Base-by-base conservation (phyloP, 352 stramenopile species). In the Globisporangium acanthophoron region DNA sequence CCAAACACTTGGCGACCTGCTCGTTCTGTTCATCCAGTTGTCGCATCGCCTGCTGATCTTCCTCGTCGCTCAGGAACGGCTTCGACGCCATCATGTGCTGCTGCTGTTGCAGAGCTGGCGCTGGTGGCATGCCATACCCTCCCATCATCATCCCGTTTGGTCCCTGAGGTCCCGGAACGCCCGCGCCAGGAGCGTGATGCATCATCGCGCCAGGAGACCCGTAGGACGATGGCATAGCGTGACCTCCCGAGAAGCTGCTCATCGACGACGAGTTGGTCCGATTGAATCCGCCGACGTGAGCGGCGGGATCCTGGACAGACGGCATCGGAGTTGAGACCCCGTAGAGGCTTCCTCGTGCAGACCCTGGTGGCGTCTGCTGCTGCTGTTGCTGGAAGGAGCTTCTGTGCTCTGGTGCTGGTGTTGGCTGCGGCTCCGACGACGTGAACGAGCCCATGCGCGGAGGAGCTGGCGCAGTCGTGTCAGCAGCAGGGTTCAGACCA, bases 1-100 rank as follows among this genome's bases (percentile, higher is more conserved):
- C 52, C 16, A 92, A 53, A 35, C 66, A 50, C 15, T 79, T 57
- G 13, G 69, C 52, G 50, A 89, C 52, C 51, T 68, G 53, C 13
- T 83, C 66, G 54, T 89, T 92, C 27, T 73, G 69, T 44, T 85
- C 62, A 18, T 88, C 79, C 33, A 92, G 65, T 49, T 88, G 67
- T 5, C 46, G 50, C 35, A 88, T 78, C 5, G 72, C 59, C 16
- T 60, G 70, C 20, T 72, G 69, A 48, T 92, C 77, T 11, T 82
- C 71, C 24, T 87, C 77, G 24, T 80, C 67, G 35, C 67, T 59
- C 70, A 92, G 63, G 58, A 92, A 92, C 15, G 65, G 71, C 55
- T 76, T 87, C 70, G 69, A 2, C 33, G 27, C 3, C 3, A 37
- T 37, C 44, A 44, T 24, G 29, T 35, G 44, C 43, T 43, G 52